phyloP scores from a whole-genome alignment of 1,284 basidiomycete genomes.

The Cutaneotrichosporon cavernicola region DNA sequence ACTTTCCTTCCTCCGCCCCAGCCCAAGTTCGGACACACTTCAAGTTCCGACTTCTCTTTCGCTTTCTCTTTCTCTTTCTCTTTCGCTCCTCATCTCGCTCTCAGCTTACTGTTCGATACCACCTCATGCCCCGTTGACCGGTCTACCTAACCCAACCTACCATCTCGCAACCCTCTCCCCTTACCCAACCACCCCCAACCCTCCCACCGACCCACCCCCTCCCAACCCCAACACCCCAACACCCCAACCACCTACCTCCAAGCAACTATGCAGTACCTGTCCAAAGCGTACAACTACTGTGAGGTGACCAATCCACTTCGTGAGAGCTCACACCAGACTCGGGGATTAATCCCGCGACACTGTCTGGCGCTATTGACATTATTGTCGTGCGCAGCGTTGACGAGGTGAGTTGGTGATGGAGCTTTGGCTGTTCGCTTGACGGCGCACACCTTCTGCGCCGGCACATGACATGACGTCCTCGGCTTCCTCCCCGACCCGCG shows the following conservation, averaged over 20 bases:
- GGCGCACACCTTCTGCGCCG: no score
- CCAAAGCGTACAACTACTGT: conserved; percentile 53
- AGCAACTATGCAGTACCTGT: conserved; percentile 48
- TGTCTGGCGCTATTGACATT: conserved; percentile 95
- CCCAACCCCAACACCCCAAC: background rate
- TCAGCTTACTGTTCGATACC: background rate
- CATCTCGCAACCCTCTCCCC: background rate
- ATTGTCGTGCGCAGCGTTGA: conserved; percentile 81
- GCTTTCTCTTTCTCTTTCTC: no score
- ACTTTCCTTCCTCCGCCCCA: no score
- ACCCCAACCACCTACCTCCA: background rate
- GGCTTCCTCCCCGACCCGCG: no score
- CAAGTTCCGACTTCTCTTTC: background rate
- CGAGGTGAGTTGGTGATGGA: conserved; percentile 50
- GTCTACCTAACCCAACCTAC: no score
- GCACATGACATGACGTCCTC: no score
- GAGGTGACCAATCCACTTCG: conserved; percentile 10
- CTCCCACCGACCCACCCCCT: background rate
- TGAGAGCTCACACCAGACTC: conserved; percentile 43
- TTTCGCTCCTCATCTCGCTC: background rate
- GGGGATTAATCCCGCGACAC: conserved; percentile 82
- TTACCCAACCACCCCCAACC: background rate
- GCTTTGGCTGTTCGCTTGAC: no score
- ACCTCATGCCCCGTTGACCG: background rate
- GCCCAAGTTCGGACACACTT: no score